These are phyloP conservation scores for Alternaria sp. DNA, from an alignment of 2,329 filamentous ascomycete species.

Conservation along the genomic window DNA sequence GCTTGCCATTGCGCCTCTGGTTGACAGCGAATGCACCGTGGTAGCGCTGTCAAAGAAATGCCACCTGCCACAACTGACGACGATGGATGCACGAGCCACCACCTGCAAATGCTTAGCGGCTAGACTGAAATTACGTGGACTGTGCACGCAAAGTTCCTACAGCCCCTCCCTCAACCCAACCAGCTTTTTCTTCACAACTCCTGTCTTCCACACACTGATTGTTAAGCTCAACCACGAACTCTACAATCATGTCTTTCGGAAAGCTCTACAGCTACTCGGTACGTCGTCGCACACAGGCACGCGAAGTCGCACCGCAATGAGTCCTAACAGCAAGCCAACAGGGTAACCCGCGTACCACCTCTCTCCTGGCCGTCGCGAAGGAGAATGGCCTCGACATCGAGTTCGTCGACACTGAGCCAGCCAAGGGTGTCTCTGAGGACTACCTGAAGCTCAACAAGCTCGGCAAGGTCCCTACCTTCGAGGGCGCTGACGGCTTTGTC, in stretches of 20 bases:
- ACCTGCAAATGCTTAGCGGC: constrained; percentile 24
- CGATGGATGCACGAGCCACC: constrained; percentile 12
- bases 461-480: constrained; percentile 90
- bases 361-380: constrained; percentile 93
- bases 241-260: constrained; percentile 87
- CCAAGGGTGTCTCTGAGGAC: constrained; percentile 71
- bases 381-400: constrained; percentile 95
- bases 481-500: constrained; percentile 88
- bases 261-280: constrained; percentile 89
- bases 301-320: constrained; percentile 16
- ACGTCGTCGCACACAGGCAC: constrained; percentile 12
- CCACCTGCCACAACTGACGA: constrained; percentile 11
- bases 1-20: constrained; percentile 36
- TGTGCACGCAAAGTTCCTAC: constrained; percentile 23
- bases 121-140: constrained; percentile 36
- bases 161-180: constrained; percentile 34
- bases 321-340: constrained; percentile 52
- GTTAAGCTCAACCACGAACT: constrained; percentile 32
- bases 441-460: constrained; percentile 87
- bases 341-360: constrained; percentile 88
- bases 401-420: constrained; percentile 73
- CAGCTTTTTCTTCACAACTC: constrained; percentile 33
- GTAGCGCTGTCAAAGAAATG: constrained; percentile 9
- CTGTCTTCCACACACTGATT: constrained; percentile 37
- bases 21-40: constrained; percentile 8